These are phyloP conservation scores for Fimicolochytrium jonesii DNA, from an alignment of 192 early-diverging fungal species.

Conservation along the genomic window DNA sequence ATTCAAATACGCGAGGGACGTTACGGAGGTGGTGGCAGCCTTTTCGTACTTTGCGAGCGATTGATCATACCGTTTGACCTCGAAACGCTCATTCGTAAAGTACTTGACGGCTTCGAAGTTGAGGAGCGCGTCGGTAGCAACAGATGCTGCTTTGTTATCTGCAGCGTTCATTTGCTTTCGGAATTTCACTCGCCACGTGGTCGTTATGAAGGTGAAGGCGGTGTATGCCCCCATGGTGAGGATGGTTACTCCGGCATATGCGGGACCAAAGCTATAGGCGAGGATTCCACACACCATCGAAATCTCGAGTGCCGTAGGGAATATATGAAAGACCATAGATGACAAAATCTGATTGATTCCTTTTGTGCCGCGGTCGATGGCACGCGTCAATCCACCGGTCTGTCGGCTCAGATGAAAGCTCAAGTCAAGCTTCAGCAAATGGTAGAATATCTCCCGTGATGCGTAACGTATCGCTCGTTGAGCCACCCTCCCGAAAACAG, in stretches of 20 bases:
- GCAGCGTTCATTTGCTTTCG: constrained; percentile 91
- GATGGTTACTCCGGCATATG: constrained; percentile 84
- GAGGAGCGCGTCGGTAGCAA: constrained; percentile 92
- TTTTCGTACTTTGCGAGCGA: constrained; percentile 88
- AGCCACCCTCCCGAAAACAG: constrained; percentile 88
- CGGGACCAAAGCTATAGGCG: constrained; percentile 64
- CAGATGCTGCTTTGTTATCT: constrained; percentile 91
- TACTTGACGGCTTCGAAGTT: constrained; percentile 98
- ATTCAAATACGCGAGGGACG: constrained; percentile 87
- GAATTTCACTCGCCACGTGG: constrained; percentile 73
- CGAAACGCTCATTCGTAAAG: constrained; percentile 92
- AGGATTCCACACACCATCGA: constrained; percentile 92
- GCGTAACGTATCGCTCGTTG: constrained; percentile 89
- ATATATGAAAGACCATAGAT: constrained; percentile 91
- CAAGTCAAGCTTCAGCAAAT: constrained; percentile 83
- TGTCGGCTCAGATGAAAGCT: constrained; percentile 90
- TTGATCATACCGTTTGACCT: constrained; percentile 83
- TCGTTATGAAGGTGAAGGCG: constrained; percentile 62
- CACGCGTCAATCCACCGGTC: constrained; percentile 93
- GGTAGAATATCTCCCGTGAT: constrained; percentile 84
- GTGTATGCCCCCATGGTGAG: constrained; percentile 58
- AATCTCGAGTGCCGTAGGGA: constrained; percentile 94
- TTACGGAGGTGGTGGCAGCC: constrained; percentile 86
- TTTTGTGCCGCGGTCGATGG: constrained; percentile 86
- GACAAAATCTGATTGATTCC: constrained; percentile 96